These are phyloP conservation scores for Rhodamnia rubescens DNA, from an alignment of 345 rosid genomes.

Conservation along the genomic window DNA sequence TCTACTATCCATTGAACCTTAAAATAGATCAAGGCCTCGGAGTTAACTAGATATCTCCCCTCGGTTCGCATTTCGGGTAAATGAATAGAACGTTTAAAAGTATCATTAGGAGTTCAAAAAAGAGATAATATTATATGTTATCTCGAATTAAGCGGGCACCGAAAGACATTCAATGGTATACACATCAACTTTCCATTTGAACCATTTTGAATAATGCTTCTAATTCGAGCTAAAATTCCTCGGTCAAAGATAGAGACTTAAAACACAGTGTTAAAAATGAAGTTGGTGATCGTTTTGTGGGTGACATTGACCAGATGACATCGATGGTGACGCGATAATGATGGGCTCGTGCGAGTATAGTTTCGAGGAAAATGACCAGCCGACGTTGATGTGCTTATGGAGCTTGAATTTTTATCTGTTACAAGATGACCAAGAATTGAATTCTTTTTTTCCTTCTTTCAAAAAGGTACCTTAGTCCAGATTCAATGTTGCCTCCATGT, in stretches of 20 bases:
- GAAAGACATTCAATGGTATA: background rate
- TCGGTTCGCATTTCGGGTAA: background rate
- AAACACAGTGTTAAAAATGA: background rate
- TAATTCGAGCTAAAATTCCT: background rate
- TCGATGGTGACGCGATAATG: background rate
- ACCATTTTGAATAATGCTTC: background rate
- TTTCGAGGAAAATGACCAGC: background rate
- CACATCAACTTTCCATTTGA: background rate
- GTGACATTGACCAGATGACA: background rate
- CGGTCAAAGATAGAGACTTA: background rate
- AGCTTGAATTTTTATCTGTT: background rate
- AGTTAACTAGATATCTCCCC: background rate
- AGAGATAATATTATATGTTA: background rate
- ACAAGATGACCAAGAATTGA: background rate
- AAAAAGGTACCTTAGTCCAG: background rate
- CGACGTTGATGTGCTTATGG: background rate
- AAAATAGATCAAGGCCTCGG: background rate
- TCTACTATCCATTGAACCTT: background rate
- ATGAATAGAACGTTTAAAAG: background rate
- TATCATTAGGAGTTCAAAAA: background rate
- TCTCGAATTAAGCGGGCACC: background rate
- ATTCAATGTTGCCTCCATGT: background rate
- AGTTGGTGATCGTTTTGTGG: background rate
- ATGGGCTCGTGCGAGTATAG: background rate
- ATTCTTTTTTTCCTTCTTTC: background rate